Evolutionary conservation across 495 filamentous ascomycete species (phyloP).

Genomic region (Penicillium flavigenum): DNA sequence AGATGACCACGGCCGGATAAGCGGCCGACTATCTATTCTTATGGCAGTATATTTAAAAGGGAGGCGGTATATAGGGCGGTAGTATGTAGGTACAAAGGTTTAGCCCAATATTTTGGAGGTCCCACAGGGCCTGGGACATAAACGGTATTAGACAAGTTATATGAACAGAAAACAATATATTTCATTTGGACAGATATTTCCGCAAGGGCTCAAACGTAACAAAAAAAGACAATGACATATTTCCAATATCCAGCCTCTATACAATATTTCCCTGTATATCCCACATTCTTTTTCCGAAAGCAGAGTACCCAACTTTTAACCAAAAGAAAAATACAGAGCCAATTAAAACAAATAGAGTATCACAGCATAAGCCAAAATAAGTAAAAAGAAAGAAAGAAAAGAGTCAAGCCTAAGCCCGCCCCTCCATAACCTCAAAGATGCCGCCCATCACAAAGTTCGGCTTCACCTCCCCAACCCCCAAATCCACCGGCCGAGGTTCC

Average conservation of each 20-base stretch:
- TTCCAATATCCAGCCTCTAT: slow-evolving; percentile 10
- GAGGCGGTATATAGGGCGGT: too few relatives aligned
- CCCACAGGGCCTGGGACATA: too few relatives aligned
- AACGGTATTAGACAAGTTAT: too few relatives aligned
- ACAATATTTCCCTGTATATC: background rate
- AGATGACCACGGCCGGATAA: too few relatives aligned
- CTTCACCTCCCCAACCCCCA: slow-evolving; percentile 20
- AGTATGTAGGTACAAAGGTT: too few relatives aligned
- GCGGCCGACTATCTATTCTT: too few relatives aligned
- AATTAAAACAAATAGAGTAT: slow-evolving; percentile 9
- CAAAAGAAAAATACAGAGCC: background rate
- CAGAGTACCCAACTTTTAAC: background rate
- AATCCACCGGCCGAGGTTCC: slow-evolving; percentile 46
- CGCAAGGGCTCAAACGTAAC: background rate
- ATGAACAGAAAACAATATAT: too few relatives aligned
- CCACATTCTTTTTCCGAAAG: slow-evolving; percentile 13
- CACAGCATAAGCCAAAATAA: background rate
- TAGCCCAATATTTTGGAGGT: too few relatives aligned
- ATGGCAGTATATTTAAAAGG: too few relatives aligned
- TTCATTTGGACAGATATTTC: background rate
- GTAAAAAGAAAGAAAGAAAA: background rate
- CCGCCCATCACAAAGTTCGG: slow-evolving; percentile 48
- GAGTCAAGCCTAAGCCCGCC: slow-evolving; percentile 27
- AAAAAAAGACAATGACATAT: slow-evolving; percentile 2
- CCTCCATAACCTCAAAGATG: slow-evolving; percentile 53